Evolutionary conservation across 208 protist genomes (phyloP).

Genomic region (Acanthamoeba divionensis): DNA sequence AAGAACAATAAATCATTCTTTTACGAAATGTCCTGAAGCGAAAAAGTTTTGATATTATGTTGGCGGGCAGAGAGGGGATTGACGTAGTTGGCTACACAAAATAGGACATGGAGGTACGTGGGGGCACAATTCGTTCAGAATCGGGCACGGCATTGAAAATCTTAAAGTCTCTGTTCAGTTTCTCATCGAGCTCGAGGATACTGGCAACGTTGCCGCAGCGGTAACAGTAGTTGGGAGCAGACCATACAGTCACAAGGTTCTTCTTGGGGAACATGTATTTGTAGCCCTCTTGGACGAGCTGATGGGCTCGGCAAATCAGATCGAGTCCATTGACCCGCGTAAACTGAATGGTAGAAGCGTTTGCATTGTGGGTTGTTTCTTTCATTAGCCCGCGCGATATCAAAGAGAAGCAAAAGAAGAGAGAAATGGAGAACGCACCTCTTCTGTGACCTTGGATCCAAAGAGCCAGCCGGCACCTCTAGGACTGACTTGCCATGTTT

Average conservation of each 20-base stretch:
- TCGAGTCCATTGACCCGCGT: conserved; percentile 81
- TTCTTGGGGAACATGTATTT: conserved; percentile 87
- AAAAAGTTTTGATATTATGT: background rate
- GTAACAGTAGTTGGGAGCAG: too few relatives aligned
- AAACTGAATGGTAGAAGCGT: conserved; percentile 72
- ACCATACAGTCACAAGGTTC: conserved; percentile 89
- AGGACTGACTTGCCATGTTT: conserved; percentile 85
- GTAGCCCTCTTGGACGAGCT: conserved; percentile 90
- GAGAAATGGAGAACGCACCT: conserved; percentile 51
- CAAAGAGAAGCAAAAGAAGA: background rate
- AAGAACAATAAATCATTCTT: too few relatives aligned
- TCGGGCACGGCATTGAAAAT: conserved; percentile 79
- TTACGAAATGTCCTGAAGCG: too few relatives aligned
- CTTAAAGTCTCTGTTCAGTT: conserved; percentile 74
- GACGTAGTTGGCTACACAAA: conserved; percentile 70
- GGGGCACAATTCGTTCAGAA: conserved; percentile 61
- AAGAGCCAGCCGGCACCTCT: conserved; percentile 90
- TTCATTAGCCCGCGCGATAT: background rate
- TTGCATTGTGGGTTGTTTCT: background rate
- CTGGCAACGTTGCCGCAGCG: conserved; percentile 89
- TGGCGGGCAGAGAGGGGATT: background rate
- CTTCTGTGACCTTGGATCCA: conserved; percentile 77
- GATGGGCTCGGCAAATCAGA: conserved; percentile 87
- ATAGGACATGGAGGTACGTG: conserved; percentile 72
- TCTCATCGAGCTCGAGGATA: conserved; percentile 82